Percentiles rank a stretch among this genome's conserved stretches.
phyloP scores from a whole-genome alignment of 345 rosid species.

The Dipteronia dyeriana region DNA sequence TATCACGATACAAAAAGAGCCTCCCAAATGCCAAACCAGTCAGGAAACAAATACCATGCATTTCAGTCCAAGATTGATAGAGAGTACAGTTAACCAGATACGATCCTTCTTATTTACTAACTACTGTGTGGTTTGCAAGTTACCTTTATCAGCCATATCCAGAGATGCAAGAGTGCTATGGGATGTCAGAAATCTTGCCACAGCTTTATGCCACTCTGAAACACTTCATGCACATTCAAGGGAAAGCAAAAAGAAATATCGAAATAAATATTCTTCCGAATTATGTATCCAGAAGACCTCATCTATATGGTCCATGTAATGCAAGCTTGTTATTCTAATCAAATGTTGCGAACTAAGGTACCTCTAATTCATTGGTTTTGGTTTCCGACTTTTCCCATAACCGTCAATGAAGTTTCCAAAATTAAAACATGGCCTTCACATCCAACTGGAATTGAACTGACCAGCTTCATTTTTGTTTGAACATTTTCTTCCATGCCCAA shows the following conservation, averaged over 20 bases:
- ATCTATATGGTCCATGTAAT: not conserved
- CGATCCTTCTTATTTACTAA: not conserved
- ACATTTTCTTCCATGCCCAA: not conserved
- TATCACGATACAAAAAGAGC: not conserved
- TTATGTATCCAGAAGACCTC: not conserved
- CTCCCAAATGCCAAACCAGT: not conserved
- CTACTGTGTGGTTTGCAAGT: not conserved
- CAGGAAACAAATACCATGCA: not conserved
- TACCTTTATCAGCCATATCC: not conserved
- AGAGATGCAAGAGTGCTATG: not conserved
- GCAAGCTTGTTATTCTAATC: not conserved
- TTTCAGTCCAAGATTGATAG: not conserved
- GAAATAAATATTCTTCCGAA: not conserved
- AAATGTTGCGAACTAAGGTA: not conserved
- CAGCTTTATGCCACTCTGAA: not conserved
- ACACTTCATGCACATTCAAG: not conserved
- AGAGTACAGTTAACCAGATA: not conserved
- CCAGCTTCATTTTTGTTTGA: not conserved
- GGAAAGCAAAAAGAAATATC: not conserved
- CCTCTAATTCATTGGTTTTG: not conserved
- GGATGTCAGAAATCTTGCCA: not conserved
- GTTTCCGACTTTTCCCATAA: not conserved
- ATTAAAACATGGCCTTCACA: not conserved
- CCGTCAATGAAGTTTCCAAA: not conserved
- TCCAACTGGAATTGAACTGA: not conserved